Conservation (phyloP, 176 grass and related monocot genomes). For the Triticum monococcum region DNA sequence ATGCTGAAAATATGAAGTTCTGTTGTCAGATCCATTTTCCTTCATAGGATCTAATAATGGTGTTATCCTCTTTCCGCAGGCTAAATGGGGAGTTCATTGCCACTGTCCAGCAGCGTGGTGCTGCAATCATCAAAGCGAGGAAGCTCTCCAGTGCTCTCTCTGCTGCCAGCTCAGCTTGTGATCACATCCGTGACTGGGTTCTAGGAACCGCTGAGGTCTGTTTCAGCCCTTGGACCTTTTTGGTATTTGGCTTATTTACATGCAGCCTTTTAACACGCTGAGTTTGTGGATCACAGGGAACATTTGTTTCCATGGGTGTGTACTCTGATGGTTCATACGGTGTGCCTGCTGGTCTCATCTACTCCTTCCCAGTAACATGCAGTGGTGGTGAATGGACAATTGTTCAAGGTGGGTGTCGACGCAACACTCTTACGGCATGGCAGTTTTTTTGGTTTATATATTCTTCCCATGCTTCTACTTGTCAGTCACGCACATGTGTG, state of each 20-base stretch:
- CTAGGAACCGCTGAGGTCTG: conserved; percentile 87
- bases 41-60: conserved; percentile 1
- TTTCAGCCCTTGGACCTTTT: neutral
- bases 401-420: conserved; percentile 53
- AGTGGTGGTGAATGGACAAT: conserved; percentile 77
- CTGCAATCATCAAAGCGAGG: conserved; percentile 93
- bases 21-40: neutral
- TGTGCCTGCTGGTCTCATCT: conserved; percentile 92
- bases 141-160: conserved; percentile 97
- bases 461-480: neutral
- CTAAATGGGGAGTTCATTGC: conserved; percentile 72
- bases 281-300: conserved; percentile 42
- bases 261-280: neutral
- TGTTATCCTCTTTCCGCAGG: conserved; percentile 43
- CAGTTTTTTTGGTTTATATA: neutral
- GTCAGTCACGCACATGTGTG: too few relatives aligned
- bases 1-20: neutral
- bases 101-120: conserved; percentile 92
- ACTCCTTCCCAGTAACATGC: conserved; percentile 96
- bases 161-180: conserved; percentile 94
- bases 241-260: neutral
- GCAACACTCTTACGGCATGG: neutral
- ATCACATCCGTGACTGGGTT: conserved; percentile 97
- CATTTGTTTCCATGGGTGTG: conserved; percentile 95
- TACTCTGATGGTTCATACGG: conserved; percentile 94